A percentile compares a stretch with the other conserved stretches of the same genome.
These are phyloP conservation scores for Fraxinus sp. DNA, from an alignment of 305 asterid genomes.

Conservation along the genomic window DNA sequence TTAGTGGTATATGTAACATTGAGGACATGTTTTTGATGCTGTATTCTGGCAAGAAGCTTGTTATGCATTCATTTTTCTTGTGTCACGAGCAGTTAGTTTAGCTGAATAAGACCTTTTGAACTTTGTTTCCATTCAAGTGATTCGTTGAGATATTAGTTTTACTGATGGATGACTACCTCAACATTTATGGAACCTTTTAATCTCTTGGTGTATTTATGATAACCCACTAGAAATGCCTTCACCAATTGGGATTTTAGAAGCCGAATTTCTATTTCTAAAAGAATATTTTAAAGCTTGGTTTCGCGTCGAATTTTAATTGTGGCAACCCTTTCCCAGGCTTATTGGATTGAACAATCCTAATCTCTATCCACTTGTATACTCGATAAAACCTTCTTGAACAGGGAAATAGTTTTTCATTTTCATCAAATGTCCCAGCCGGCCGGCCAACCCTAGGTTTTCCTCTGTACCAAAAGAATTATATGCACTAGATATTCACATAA, in stretches of 20 bases:
- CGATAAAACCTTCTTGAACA: background rate
- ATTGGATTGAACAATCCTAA: background rate
- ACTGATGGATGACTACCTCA: background rate
- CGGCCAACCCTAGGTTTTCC: too few relatives aligned
- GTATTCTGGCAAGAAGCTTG: background rate
- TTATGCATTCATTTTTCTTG: background rate
- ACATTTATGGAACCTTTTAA: background rate
- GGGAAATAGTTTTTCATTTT: too few relatives aligned
- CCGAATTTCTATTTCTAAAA: background rate
- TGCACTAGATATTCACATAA: too few relatives aligned
- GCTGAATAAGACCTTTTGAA: background rate
- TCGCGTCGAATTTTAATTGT: conserved; percentile 15
- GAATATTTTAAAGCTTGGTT: background rate
- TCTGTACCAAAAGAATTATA: too few relatives aligned
- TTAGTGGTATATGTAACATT: background rate
- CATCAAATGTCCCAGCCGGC: too few relatives aligned
- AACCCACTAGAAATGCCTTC: background rate
- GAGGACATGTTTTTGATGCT: background rate
- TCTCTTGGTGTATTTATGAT: background rate
- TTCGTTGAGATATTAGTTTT: too few relatives aligned
- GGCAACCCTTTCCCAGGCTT: background rate
- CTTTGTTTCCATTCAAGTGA: background rate
- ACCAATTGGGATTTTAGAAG: background rate
- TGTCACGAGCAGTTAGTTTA: background rate
- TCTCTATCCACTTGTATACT: background rate